Percentiles rank a stretch among this genome's conserved stretches.
Conservation (phyloP, 2,329 filamentous ascomycete species). For the Pyricularia pennisetigena region DNA sequence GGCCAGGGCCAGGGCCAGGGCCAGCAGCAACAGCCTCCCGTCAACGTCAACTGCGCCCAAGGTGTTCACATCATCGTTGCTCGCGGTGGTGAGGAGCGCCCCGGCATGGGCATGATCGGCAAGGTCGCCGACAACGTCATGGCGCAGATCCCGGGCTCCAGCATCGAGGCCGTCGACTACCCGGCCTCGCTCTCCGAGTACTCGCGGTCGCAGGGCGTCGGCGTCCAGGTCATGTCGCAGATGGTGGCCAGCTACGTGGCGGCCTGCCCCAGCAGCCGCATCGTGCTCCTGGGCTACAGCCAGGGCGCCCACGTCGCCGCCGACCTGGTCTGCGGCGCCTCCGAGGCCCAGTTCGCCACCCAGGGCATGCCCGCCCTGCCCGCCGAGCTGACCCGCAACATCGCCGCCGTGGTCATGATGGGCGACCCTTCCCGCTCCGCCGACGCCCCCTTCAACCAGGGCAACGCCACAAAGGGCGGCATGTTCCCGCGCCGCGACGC, state of each 20-base stretch:
- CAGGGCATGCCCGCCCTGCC: constrained; percentile 11
- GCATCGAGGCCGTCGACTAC: constrained; percentile 31
- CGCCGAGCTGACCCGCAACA: neutral
- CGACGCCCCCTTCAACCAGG: constrained; percentile 17
- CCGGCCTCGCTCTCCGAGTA: constrained; percentile 52
- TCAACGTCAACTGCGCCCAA: neutral
- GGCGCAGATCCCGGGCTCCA: constrained; percentile 19
- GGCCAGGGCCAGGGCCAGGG: neutral
- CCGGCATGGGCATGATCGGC: constrained; percentile 21
- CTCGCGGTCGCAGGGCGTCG: constrained; percentile 44
- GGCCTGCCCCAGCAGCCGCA: constrained; percentile 43
- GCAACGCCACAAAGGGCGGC: constrained; percentile 18
- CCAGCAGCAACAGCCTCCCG: neutral
- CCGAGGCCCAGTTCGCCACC: constrained; percentile 9
- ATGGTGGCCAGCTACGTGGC: constrained; percentile 49
- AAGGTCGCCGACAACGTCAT: constrained; percentile 20
- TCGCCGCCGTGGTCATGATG: constrained; percentile 22
- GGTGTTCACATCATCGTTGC: constrained; percentile 24
- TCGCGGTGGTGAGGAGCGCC: constrained; percentile 20
- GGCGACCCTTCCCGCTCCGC: constrained; percentile 23
- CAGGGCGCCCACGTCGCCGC: constrained; percentile 30
- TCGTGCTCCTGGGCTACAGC: constrained; percentile 53
- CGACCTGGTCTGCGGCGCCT: constrained; percentile 18
- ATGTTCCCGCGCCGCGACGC: constrained; percentile 12
- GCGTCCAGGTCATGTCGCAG: constrained; percentile 35